phyloP scores from a whole-genome alignment of 345 rosid species.

The Gossypium anomalum region DNA sequence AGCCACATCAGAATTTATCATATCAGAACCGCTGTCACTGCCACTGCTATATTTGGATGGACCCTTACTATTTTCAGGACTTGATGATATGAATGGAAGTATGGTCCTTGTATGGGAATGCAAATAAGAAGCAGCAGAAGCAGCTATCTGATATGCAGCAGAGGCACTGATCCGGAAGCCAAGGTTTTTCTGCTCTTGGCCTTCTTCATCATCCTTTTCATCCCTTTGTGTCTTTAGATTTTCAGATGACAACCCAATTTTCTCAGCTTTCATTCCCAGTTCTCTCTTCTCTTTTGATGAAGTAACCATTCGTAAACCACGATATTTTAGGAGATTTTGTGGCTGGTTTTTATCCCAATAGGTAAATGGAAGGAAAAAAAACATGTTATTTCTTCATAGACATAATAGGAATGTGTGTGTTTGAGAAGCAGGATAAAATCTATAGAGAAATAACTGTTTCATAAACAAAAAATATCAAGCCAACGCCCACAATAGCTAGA shows the following conservation, averaged over 20 bases:
- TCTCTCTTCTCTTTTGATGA: slow-evolving; percentile 73
- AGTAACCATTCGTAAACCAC: slow-evolving; percentile 60
- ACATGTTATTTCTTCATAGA: neutral
- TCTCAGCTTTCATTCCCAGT: slow-evolving; percentile 37
- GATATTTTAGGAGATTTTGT: slow-evolving; percentile 49
- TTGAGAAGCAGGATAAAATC: neutral
- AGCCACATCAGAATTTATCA: slow-evolving; percentile 44
- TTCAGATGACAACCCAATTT: slow-evolving; percentile 32
- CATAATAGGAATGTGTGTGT: neutral
- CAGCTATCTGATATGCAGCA: slow-evolving; percentile 72
- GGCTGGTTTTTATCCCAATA: slow-evolving; percentile 39
- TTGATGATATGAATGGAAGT: slow-evolving; percentile 50
- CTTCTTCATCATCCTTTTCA: slow-evolving; percentile 23
- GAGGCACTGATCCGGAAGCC: slow-evolving; percentile 50
- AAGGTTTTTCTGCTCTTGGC: slow-evolving; percentile 29
- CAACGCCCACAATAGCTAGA: neutral
- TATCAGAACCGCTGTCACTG: slow-evolving; percentile 24
- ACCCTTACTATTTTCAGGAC: slow-evolving; percentile 24
- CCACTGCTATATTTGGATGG: slow-evolving; percentile 14
- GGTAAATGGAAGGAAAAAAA: slow-evolving; percentile 1
- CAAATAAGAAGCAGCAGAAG: slow-evolving; percentile 83
- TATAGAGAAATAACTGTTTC: neutral
- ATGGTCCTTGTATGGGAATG: slow-evolving; percentile 62
- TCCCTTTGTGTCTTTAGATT: slow-evolving; percentile 33
- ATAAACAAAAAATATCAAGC: neutral